Conservation (phyloP, 2,329 filamentous ascomycete species). For the Penicillium sp. region DNA sequence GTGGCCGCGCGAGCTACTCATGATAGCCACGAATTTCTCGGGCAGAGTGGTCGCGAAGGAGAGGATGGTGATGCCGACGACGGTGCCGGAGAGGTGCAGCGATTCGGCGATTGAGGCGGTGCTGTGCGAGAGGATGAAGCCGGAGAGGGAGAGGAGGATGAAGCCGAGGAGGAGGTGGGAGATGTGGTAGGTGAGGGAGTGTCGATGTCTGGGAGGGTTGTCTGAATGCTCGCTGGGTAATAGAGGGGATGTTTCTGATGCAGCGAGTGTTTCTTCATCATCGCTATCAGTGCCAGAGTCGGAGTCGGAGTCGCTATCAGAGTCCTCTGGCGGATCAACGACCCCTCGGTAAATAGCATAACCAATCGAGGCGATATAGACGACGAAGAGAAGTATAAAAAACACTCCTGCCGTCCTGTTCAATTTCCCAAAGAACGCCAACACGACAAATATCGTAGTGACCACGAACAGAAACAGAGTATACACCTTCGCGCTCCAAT, state of each 20-base stretch:
- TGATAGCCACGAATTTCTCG: constrained; percentile 50
- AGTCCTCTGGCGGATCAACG: constrained; percentile 39
- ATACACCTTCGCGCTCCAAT: constrained; percentile 49
- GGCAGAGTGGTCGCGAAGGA: constrained; percentile 53
- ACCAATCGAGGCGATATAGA: constrained; percentile 44
- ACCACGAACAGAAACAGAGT: constrained; percentile 40
- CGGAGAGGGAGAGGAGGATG: constrained; percentile 42
- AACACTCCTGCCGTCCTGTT: constrained; percentile 35
- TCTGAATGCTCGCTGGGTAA: background rate
- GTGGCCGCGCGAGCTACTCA: constrained; percentile 47
- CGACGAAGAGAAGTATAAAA: constrained; percentile 40
- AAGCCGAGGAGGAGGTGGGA: constrained; percentile 44
- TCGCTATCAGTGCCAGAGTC: constrained; percentile 26
- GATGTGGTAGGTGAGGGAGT: constrained; percentile 36
- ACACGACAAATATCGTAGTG: constrained; percentile 36
- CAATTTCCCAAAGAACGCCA: constrained; percentile 33
- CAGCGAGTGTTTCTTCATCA: constrained; percentile 16
- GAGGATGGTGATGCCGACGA: constrained; percentile 48
- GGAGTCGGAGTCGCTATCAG: constrained; percentile 42
- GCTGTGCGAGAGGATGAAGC: constrained; percentile 48
- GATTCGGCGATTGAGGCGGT: constrained; percentile 38
- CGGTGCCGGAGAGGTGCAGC: constrained; percentile 42
- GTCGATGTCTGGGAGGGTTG: constrained; percentile 3
- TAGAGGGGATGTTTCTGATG: background rate
- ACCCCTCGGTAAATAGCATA: constrained; percentile 46